Evolutionary conservation across 108 stramenopile species (phyloP).

Genomic region (Stephanodiscus triporus): DNA sequence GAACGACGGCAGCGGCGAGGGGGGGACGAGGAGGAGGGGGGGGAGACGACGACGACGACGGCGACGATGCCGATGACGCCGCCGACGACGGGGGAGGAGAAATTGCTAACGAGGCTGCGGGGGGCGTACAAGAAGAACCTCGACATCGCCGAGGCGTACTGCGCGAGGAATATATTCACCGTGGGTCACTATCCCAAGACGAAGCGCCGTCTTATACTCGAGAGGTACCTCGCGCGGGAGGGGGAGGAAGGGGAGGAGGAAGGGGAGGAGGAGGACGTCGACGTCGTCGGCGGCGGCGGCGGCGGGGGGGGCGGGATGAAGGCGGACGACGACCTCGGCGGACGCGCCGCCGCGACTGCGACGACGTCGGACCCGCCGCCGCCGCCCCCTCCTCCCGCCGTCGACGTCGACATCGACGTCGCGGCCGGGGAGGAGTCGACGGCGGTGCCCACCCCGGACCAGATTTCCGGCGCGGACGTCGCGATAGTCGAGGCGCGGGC

Average conservation of each 20-base stretch:
- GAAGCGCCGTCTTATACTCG: slow-evolving; percentile 53
- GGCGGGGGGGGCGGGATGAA: background rate
- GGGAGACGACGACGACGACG: too few species aligned
- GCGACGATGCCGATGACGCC: background rate
- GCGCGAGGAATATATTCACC: slow-evolving; percentile 58
- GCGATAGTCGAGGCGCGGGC: slow-evolving; percentile 33
- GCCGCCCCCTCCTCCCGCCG: background rate
- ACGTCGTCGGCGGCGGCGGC: background rate
- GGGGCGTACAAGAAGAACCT: slow-evolving; percentile 60
- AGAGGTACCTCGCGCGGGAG: slow-evolving; percentile 23
- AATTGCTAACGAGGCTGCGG: slow-evolving; percentile 36
- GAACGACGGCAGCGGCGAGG: background rate
- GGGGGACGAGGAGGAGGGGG: background rate
- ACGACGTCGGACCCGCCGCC: background rate
- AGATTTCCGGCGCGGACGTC: slow-evolving; percentile 28
- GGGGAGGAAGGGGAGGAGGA: slow-evolving; percentile 12
- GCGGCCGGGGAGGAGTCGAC: background rate
- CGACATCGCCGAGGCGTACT: slow-evolving; percentile 59
- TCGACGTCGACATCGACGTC: slow-evolving; percentile 7
- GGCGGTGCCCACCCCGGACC: slow-evolving; percentile 22
- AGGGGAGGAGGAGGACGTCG: background rate
- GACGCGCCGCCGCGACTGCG: background rate
- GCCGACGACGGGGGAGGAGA: slow-evolving; percentile 40
- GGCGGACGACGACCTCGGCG: too few species aligned
- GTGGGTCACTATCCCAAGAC: slow-evolving; percentile 51